Conservation (phyloP, 1,284 basidiomycete genomes). For the Fomitiporia mediterranea region DNA sequence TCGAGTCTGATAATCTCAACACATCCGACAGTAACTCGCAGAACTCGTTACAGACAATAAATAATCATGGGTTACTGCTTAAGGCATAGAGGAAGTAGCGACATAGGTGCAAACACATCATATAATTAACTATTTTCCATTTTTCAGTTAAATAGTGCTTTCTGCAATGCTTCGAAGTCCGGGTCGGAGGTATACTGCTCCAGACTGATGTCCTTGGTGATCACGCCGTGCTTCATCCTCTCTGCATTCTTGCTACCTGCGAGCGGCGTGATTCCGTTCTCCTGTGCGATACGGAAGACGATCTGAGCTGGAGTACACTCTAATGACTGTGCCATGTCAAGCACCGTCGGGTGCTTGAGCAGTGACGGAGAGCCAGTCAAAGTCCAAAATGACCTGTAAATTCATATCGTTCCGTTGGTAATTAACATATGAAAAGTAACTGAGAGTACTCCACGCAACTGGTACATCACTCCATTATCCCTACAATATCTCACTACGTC, state of each 20-base stretch:
- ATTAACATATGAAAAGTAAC: constrained; percentile 11
- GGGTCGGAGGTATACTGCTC: constrained; percentile 31
- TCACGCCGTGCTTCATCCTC: constrained; percentile 64
- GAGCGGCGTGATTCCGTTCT: constrained; percentile 54
- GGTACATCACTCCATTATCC: constrained; percentile 60
- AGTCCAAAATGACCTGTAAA: constrained; percentile 77
- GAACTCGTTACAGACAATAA: no score
- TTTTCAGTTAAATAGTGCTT: constrained; percentile 12
- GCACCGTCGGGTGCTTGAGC: constrained; percentile 44
- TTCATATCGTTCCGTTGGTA: not conserved
- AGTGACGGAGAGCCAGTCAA: constrained; percentile 69
- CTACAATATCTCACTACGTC: constrained; percentile 53
- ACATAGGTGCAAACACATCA: not conserved
- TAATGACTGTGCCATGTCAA: constrained; percentile 41
- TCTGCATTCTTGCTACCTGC: constrained; percentile 56
- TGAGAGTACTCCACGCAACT: constrained; percentile 42
- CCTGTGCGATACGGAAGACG: constrained; percentile 63
- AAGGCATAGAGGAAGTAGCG: not conserved
- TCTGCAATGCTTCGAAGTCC: constrained; percentile 36
- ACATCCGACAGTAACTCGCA: no score
- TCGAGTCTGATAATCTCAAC: no score
- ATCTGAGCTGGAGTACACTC: constrained; percentile 59
- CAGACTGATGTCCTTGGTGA: constrained; percentile 30
- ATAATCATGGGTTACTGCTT: no score
- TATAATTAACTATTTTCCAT: no score